These are phyloP conservation scores for Neurospora sp. DNA, from an alignment of 495 filamentous ascomycete species.

Conservation along the genomic window DNA sequence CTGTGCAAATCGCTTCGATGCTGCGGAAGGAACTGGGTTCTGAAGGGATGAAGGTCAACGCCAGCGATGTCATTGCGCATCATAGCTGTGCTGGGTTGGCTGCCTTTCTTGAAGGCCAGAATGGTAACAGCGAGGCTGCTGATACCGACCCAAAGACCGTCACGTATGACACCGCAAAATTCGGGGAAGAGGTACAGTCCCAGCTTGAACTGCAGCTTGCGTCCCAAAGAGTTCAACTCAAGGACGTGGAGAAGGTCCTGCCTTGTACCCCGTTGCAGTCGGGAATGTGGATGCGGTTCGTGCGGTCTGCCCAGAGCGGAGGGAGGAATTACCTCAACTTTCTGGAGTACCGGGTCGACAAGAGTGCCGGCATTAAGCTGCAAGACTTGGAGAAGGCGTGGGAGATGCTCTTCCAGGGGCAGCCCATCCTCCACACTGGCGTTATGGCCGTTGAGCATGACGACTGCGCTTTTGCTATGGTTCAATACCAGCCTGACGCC, in stretches of 20 bases:
- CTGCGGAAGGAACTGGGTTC: slow-evolving; percentile 35
- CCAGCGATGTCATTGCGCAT: slow-evolving; percentile 59
- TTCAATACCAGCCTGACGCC: slow-evolving; percentile 34
- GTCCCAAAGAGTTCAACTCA: neutral
- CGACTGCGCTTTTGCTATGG: slow-evolving; percentile 53
- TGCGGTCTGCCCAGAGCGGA: slow-evolving; percentile 28
- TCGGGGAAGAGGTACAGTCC: slow-evolving; percentile 24
- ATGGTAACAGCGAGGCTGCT: neutral
- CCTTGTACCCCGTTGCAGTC: slow-evolving; percentile 57
- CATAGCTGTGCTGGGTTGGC: slow-evolving; percentile 41
- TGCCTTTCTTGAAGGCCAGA: slow-evolving; percentile 13
- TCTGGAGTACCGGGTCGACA: slow-evolving; percentile 32
- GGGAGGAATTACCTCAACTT: slow-evolving; percentile 56
- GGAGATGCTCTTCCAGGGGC: slow-evolving; percentile 35
- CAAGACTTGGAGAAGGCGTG: slow-evolving; percentile 43
- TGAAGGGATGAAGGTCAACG: slow-evolving; percentile 42
- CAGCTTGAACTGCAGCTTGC: slow-evolving; percentile 18
- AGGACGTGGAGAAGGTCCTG: slow-evolving; percentile 33
- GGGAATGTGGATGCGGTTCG: slow-evolving; percentile 53
- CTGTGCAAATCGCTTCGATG: slow-evolving; percentile 61
- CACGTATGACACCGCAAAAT: slow-evolving; percentile 32
- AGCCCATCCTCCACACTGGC: slow-evolving; percentile 65
- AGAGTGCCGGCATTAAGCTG: neutral
- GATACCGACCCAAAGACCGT: slow-evolving; percentile 15
- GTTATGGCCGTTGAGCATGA: slow-evolving; percentile 51